Evolutionary conservation across 768 basidiomycete species (phyloP), one percentile per base, ranked within the genome.

Genomic region (Rhodotorula graminis): DNA sequence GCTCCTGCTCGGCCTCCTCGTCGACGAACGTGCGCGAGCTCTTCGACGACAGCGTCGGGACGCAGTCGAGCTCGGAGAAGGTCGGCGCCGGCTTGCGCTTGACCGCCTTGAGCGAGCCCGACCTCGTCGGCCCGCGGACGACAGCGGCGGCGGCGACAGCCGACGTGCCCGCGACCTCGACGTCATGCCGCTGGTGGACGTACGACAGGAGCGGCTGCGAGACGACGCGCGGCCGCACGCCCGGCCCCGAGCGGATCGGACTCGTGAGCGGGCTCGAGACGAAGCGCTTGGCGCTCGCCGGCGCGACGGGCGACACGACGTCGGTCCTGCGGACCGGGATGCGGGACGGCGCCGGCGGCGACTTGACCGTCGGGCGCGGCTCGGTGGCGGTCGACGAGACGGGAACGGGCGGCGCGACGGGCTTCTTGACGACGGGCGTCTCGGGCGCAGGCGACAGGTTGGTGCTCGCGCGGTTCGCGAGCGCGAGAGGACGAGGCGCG

Each of bases 41-140:
- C 50, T 64, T 27, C 18, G 63, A 14, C 29, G 63, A 14, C 25
- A 55, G 9, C 11, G 50, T 1, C n/a, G 10, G n/a, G 25, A 42
- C 27, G n/a, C 4, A 55, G 27, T 44, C 56, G 56, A 58, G 21
- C 27, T 63, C 62, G 7, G 50, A 15, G 33, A 63, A 21, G 2
- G 55, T 8, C 7, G 65, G 65, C 2, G 63, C 61, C 12, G 71
- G 65, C n/a, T 71, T 66, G 55, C 65, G 65, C 16, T 40, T 29
- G 65, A 72, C 40, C 6, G 61, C 12, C 55, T 62, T 42, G 56
- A 67, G 25, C 2, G 56, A 59, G 27, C 27, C 19, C 7, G 70
- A 56, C 4, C 59, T 42, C 25, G 40, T 15, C 3, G 33, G 50
- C 42, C 44, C 18, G 18, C n/a, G n/a, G n/a, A n/a, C n/a, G n/a